A percentile compares a stretch with the other conserved stretches of the same genome.
These are phyloP conservation scores for Microbotryum scabiosae DNA, from an alignment of 1,284 basidiomycete genomes.

Conservation along the genomic window DNA sequence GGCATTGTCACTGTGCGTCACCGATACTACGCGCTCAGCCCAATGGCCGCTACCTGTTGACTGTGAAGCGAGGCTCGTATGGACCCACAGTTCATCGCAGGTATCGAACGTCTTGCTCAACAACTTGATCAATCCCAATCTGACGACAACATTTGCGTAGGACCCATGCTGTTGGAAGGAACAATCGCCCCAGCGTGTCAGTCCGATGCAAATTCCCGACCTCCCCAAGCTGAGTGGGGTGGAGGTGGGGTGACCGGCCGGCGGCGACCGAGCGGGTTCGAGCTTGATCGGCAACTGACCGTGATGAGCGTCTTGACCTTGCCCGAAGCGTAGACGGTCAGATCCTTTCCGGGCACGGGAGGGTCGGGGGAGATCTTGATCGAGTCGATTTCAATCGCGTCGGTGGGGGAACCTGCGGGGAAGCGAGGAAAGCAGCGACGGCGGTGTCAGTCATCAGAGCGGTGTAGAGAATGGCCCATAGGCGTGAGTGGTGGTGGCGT, in stretches of 20 bases:
- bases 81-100: constrained; percentile 81
- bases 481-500: no score
- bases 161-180: constrained; percentile 65
- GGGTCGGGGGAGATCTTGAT: constrained; percentile 69
- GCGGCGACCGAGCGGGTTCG: no score
- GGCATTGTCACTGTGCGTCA: constrained; percentile 50
- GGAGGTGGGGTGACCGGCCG: no score
- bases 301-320: constrained; percentile 54
- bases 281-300: no score
- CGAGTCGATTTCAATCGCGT: constrained; percentile 49
- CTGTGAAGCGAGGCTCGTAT: background rate
- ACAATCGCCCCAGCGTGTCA: background rate
- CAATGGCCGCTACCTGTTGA: background rate
- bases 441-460: background rate
- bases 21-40: background rate
- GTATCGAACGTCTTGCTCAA: constrained; percentile 72
- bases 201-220: background rate
- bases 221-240: background rate
- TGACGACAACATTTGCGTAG: constrained; percentile 75
- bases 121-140: constrained; percentile 78
- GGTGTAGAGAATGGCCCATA: no score
- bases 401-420: constrained; percentile 25
- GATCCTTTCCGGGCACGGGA: constrained; percentile 66
- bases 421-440: background rate
- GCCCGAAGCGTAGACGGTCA: constrained; percentile 70